Evolutionary conservation across 2,329 filamentous ascomycete genomes (phyloP), one percentile per base, ranked within the genome.

Genomic region (Aschersonia sp.): DNA sequence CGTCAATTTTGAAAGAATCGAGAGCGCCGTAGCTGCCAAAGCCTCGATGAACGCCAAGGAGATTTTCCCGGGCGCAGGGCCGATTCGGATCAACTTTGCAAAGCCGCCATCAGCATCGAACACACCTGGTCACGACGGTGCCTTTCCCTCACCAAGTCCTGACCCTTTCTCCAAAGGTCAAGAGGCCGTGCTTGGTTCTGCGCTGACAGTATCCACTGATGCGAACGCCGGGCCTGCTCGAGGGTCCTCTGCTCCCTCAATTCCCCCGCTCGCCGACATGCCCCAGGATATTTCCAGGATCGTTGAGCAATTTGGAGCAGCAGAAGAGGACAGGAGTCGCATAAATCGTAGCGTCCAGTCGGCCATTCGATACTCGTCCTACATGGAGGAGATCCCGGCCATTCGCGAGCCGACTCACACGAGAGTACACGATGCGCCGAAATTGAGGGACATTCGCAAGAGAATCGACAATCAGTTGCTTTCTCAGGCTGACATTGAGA

Each of bases 11-110:
- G 88, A 97, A 65, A 83, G 79, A 50, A 69, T 92, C 32, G 89
- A 97, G 54, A 94, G 87, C 61, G 92, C 92, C 48, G 82, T 96
- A 40, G 81, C 87, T 51, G 92, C 92, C 12, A 94, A 90, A 63
- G 81, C 81, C 11, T 76, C 82, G 60, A 81, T 95, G 66, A 97
- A 97, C 58, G 88, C 88, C 58, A 96, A 95, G 66, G 92, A 98
- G 64, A 96, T 98, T 51, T 98, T 98, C 70, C 92, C 92, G 7
- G 92, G 92, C 48, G 89, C 89, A 49, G 92, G 92, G 1, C 88
- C 90, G 12, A 87, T 97, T 49, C 79, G 90, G 46, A 97, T 98
- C 63, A 94, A 94, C 58, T 98, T 94, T 65, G 92, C 92, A 37
- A 98, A 98, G 68, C 90, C 92, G 30, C 88, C 88, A 22, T 94